phyloP scores from a whole-genome alignment of 2,329 filamentous ascomycete species.

The Rhynchosporium graminicola region DNA sequence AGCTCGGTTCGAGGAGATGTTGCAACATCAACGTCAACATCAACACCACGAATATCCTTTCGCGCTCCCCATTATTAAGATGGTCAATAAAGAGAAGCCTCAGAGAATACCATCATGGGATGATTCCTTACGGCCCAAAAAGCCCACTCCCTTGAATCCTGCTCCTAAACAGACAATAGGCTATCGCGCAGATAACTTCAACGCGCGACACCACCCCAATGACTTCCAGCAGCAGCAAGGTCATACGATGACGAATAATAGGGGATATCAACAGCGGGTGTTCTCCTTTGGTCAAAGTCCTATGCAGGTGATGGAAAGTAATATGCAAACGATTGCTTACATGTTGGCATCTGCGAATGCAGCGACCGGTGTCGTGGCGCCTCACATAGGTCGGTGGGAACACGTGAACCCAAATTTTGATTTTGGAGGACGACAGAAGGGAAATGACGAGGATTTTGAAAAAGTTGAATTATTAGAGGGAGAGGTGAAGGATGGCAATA shows the following conservation, averaged over 20 bases:
- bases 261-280: not conserved
- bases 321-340: not conserved
- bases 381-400: not conserved
- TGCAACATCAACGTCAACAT: not conserved
- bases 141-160: not conserved
- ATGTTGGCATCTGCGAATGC: not conserved
- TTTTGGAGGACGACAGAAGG: not conserved
- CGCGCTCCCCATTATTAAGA: not conserved
- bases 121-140: not conserved
- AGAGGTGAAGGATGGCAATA: no score
- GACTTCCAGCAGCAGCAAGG: not conserved
- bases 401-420: slow-evolving; percentile 3
- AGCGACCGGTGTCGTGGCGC: not conserved
- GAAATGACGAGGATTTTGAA: not conserved
- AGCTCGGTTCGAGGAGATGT: not conserved
- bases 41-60: not conserved
- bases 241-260: not conserved
- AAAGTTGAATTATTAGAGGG: not conserved
- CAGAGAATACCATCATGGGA: slow-evolving; percentile 2
- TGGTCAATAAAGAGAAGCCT: not conserved
- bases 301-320: not conserved
- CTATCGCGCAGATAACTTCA: not conserved
- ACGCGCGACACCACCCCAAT: no score
- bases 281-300: not conserved
- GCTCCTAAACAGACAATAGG: not conserved